Evolutionary conservation across 2,329 filamentous ascomycete species (phyloP), one percentile per base, ranked within the genome.

Genomic region (Alternaria triticina): DNA sequence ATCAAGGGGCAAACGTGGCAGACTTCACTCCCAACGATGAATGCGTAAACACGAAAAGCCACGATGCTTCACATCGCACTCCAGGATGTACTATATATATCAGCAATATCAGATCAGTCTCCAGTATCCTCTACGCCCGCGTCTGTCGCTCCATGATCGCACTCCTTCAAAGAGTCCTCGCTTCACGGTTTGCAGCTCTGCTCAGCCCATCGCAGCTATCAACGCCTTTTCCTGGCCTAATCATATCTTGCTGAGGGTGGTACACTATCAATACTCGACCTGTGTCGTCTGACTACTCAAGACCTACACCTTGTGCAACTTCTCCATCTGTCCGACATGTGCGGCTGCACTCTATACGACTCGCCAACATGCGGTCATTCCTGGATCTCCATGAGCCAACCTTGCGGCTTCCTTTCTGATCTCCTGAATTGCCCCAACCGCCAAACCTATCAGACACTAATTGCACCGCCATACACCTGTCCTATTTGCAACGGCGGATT

Each of bases 361-460:
- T 85, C 83, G 1, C 73, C 75, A 7, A 79, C 76, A 54, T 87
- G 85, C 72, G 71, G 73, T 8, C 84, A 86, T 65, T 76, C 80
- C 27, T 87, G 84, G 84, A 73, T 86, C 57, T 81, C 79, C 23
- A 82, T 87, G 67, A 75, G 74, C 23, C 72, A 79, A 12, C 80
- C 82, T 9, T 87, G 85, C 71, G 74, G 71, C 6, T 74, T 74
- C 33, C 72, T 75, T 40, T 74, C 73, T 23, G 79, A 84, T 58
- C 77, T 84, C 17, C 66, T 81, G 40, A 82, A 69, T 61, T 84
- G 82, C 65, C 79, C 79, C 9, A 67, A 77, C 57, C 82, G 81
- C 54, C 67, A 74, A 28, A 74, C 70, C 10, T 68, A 69, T 44
- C 68, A 74, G 44, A 70, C 69, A n/a, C 59, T 73, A 33, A 63